Percentiles rank a stretch among this genome's conserved stretches.
Evolutionary conservation across 352 stramenopile species (phyloP).

Genomic region (Aphanomyces invadans): DNA sequence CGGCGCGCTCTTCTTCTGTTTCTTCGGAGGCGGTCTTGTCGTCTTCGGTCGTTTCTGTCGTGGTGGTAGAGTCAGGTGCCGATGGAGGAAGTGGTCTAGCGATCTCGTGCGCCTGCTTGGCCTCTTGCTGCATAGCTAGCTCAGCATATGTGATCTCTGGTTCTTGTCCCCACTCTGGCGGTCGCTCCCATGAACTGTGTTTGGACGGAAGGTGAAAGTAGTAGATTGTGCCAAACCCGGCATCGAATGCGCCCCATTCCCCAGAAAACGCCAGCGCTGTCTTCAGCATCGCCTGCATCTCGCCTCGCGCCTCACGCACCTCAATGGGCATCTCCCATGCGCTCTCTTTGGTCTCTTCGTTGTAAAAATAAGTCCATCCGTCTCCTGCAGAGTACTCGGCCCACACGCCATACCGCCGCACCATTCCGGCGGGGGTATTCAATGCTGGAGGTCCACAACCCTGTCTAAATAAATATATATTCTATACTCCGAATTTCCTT

Average conservation of each 20-base stretch:
- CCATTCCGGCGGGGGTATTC: constrained; percentile 11
- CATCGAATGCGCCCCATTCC: constrained; percentile 61
- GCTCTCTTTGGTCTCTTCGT: constrained; percentile 37
- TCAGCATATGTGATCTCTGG: constrained; percentile 22
- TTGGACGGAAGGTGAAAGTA: constrained; percentile 73
- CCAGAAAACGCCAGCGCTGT: constrained; percentile 53
- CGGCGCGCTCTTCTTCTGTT: constrained; percentile 28
- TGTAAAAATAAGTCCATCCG: constrained; percentile 72
- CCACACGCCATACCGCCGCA: constrained; percentile 36
- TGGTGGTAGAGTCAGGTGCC: constrained; percentile 28
- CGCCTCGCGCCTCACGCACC: constrained; percentile 45
- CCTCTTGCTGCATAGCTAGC: constrained; percentile 5
- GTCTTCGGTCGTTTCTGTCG: constrained; percentile 26
- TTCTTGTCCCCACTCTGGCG: constrained; percentile 44
- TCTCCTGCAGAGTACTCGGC: constrained; percentile 67
- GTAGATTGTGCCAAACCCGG: constrained; percentile 63
- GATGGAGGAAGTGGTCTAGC: neutral
- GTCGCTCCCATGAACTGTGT: constrained; percentile 61
- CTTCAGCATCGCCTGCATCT: constrained; percentile 80
- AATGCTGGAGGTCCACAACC: neutral
- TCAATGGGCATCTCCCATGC: constrained; percentile 48
- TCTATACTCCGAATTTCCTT: no score
- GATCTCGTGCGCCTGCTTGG: neutral
- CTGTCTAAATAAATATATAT: neutral
- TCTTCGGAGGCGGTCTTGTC: constrained; percentile 27